Percentiles rank a stretch among this genome's conserved stretches.
phyloP scores from a whole-genome alignment of 1,139 yeast species.

The Maudiozyma humilis region DNA sequence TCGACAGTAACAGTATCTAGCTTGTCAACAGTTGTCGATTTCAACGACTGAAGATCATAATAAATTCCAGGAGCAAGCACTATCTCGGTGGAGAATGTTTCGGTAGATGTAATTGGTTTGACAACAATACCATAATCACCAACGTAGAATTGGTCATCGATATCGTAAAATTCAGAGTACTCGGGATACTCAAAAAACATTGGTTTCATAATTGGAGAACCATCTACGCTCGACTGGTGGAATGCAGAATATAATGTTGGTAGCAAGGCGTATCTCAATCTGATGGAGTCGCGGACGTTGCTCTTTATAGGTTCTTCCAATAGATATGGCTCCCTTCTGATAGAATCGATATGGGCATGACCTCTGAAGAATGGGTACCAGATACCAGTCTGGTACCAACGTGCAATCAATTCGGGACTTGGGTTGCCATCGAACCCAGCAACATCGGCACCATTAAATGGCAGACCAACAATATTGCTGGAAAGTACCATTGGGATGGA shows the following conservation, averaged over 20 bases:
- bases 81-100: slow-evolving; percentile 39
- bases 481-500: slow-evolving; percentile 86
- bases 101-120: slow-evolving; percentile 69
- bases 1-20: slow-evolving; percentile 28
- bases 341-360: slow-evolving; percentile 90
- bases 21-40: slow-evolving; percentile 34
- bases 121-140: slow-evolving; percentile 69
- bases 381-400: slow-evolving; percentile 95
- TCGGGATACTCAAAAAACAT: slow-evolving; percentile 58
- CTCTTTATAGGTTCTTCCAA: slow-evolving; percentile 68
- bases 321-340: slow-evolving; percentile 89
- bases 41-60: slow-evolving; percentile 47
- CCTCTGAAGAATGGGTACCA: slow-evolving; percentile 96
- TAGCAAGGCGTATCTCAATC: slow-evolving; percentile 62
- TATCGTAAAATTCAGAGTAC: slow-evolving; percentile 39
- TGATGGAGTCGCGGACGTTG: slow-evolving; percentile 60
- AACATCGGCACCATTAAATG: slow-evolving; percentile 92
- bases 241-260: slow-evolving; percentile 82
- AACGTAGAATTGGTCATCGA: slow-evolving; percentile 79
- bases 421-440: slow-evolving; percentile 97
- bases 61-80: slow-evolving; percentile 60
- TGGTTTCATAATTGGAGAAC: slow-evolving; percentile 72
- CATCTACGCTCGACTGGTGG: slow-evolving; percentile 49
- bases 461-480: slow-evolving; percentile 76
- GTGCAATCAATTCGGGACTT: slow-evolving; percentile 59